Percentiles rank a stretch among this genome's conserved stretches.
Evolutionary conservation across 2,329 filamentous ascomycete species (phyloP).

Genomic region (Sporothrix sp.): DNA sequence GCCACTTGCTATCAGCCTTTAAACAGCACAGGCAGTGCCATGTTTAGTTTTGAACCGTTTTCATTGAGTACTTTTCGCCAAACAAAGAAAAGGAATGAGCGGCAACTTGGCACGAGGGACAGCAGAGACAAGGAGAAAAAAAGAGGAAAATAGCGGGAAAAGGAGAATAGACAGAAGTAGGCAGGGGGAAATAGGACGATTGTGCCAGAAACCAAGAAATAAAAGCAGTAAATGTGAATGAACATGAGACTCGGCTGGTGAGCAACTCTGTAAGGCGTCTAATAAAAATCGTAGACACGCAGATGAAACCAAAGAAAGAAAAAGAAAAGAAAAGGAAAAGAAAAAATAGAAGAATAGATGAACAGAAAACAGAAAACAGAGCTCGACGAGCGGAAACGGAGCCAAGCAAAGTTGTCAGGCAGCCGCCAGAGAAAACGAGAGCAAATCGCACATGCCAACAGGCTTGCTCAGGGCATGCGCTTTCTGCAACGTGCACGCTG

Average conservation of each 20-base stretch:
- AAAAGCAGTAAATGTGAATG: neutral
- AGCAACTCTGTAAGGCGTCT: conserved; percentile 1
- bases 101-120: neutral
- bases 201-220: conserved; percentile 3
- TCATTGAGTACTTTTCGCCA: conserved; percentile 6
- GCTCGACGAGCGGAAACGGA: too few relatives aligned
- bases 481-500: too few relatives aligned
- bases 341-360: neutral
- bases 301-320: neutral
- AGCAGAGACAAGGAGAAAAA: neutral
- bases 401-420: too few relatives aligned
- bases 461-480: too few relatives aligned
- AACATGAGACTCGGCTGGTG: conserved; percentile 8
- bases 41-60: neutral
- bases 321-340: neutral
- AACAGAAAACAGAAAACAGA: too few relatives aligned
- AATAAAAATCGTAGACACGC: conserved; percentile 1
- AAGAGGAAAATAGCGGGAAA: neutral
- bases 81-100: neutral
- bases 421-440: too few relatives aligned
- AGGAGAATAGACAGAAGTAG: neutral
- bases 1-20: neutral
- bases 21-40: neutral
- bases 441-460: too few relatives aligned
- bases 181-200: neutral